These are phyloP conservation scores for Penicillium occitanis DNA, from an alignment of 2,329 filamentous ascomycete species.

Conservation along the genomic window DNA sequence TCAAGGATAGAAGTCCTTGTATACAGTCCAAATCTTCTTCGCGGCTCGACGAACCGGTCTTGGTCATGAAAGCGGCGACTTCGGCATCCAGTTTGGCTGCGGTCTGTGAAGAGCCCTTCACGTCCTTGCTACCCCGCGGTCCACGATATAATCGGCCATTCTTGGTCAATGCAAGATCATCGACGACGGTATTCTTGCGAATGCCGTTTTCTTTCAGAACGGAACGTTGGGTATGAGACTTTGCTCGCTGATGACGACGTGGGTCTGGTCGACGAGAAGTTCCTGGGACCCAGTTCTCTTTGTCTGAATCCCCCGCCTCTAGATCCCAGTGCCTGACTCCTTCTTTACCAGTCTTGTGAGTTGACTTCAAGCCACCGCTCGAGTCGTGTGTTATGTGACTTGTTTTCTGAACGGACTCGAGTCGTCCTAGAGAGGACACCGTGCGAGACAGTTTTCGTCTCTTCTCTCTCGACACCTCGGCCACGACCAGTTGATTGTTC, in stretches of 20 bases:
- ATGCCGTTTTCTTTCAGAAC: conserved; percentile 48
- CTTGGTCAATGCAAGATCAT: conserved; percentile 25
- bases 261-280: conserved; percentile 42
- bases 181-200: conserved; percentile 29
- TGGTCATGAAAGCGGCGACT: conserved; percentile 73
- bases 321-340: conserved; percentile 39
- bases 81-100: conserved; percentile 57
- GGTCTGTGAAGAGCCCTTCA: conserved; percentile 37
- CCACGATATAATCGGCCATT: conserved; percentile 30
- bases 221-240: conserved; percentile 36
- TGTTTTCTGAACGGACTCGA: conserved; percentile 51
- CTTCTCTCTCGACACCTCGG: conserved; percentile 50
- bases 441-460: conserved; percentile 62
- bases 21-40: conserved; percentile 83
- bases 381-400: conserved; percentile 24
- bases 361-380: conserved; percentile 7
- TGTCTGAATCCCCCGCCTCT: conserved; percentile 76
- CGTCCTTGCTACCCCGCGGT: conserved; percentile 27
- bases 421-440: conserved; percentile 61
- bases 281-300: conserved; percentile 78
- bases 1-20: conserved; percentile 82
- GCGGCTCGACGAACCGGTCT: conserved; percentile 58
- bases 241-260: conserved; percentile 39
- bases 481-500: conserved; percentile 54
- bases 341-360: conserved; percentile 30